Conservation (phyloP, 768 basidiomycete genomes). For the Tulasnella sp. region DNA sequence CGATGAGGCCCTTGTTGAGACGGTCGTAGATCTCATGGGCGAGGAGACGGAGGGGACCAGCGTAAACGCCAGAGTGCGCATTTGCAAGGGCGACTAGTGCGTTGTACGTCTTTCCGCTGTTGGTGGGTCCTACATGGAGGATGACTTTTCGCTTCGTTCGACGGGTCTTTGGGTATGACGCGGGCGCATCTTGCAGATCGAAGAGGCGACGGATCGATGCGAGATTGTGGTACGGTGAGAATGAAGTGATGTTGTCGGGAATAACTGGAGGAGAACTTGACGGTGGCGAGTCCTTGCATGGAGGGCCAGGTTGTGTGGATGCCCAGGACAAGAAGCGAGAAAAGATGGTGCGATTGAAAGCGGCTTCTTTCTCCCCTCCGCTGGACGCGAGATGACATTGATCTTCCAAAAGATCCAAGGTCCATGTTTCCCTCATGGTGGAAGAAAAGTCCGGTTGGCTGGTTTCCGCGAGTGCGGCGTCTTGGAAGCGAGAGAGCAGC, state of each 20-base stretch:
- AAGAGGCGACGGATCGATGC: not conserved
- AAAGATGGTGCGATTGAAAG: not conserved
- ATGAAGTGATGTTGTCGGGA: not conserved
- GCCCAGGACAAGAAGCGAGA: conserved; percentile 3
- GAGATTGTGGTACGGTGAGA: conserved; percentile 1
- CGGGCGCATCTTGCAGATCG: conserved; percentile 17
- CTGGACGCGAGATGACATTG: not conserved
- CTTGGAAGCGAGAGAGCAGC: not conserved
- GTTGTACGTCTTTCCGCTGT: conserved; percentile 93
- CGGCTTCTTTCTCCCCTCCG: not conserved
- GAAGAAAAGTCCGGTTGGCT: not conserved
- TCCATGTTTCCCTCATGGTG: not conserved
- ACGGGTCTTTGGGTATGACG: conserved; percentile 36
- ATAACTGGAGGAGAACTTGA: not conserved
- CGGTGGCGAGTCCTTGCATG: not conserved
- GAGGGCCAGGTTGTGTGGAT: not conserved
- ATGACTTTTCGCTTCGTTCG: conserved; percentile 60
- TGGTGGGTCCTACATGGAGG: conserved; percentile 96
- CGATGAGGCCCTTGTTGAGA: conserved; percentile 83
- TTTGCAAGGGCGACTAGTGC: conserved; percentile 81
- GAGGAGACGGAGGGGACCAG: conserved; percentile 82
- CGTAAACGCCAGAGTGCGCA: conserved; percentile 65
- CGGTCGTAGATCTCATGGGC: conserved; percentile 93
- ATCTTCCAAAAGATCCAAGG: conserved; percentile 1
- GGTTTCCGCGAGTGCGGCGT: not conserved